Evolutionary conservation across 176 grass and related monocot species (phyloP).

Genomic region (Puya raimondii): DNA sequence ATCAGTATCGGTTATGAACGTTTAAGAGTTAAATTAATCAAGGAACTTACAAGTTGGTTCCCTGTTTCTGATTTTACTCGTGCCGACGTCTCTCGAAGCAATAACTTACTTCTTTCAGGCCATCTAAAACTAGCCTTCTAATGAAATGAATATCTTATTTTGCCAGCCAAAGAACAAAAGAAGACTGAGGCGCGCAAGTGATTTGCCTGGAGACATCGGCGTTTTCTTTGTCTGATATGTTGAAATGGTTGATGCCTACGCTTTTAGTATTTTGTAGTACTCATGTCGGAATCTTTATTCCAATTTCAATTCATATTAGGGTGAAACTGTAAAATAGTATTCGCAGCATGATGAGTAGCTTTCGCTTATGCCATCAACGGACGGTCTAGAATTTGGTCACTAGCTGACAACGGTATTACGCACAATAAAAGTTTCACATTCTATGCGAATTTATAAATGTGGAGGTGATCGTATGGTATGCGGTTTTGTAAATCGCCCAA

Average conservation of each 20-base stretch:
- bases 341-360: neutral
- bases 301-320: neutral
- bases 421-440: no score
- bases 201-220: neutral
- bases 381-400: no score
- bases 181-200: slow-evolving; percentile 48
- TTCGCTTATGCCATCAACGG: no score
- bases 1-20: neutral
- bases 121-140: neutral
- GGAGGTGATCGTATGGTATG: no score
- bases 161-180: slow-evolving; percentile 64
- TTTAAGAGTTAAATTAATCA: neutral
- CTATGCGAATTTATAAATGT: no score
- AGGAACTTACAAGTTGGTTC: neutral
- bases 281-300: neutral
- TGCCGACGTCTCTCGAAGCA: neutral
- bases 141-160: neutral
- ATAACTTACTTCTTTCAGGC: neutral
- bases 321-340: neutral
- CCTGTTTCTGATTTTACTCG: neutral
- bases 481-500: no score
- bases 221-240: neutral
- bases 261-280: neutral
- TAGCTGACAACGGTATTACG: no score
- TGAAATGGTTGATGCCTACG: neutral